These are phyloP conservation scores for Neurospora sp. DNA, from an alignment of 495 filamentous ascomycete species.

Conservation along the genomic window DNA sequence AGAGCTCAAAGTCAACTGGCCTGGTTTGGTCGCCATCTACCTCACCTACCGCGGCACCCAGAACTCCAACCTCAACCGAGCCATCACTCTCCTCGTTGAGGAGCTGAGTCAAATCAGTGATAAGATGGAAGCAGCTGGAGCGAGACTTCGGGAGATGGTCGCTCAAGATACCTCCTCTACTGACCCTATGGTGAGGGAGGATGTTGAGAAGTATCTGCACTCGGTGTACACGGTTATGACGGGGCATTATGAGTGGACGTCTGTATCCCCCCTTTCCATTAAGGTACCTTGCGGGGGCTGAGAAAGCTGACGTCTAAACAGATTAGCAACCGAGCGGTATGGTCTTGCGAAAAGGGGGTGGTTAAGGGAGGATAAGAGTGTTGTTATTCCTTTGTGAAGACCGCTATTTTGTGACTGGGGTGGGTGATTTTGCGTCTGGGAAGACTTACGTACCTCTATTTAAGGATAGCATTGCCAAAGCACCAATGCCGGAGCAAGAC, in stretches of 20 bases:
- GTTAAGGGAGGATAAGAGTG: constrained; percentile 1
- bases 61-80: no score
- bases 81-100: constrained; percentile 1
- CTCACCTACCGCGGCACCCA: not conserved
- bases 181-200: not conserved
- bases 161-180: not conserved
- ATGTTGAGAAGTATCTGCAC: constrained; percentile 1
- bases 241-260: constrained; percentile 10
- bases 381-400: constrained; percentile 2
- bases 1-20: constrained; percentile 17
- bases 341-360: constrained; percentile 1
- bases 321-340: constrained; percentile 6
- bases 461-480: no score
- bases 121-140: not conserved
- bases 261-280: not conserved
- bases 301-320: not conserved
- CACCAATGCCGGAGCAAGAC: no score
- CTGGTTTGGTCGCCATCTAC: constrained; percentile 6
- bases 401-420: not conserved
- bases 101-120: not conserved
- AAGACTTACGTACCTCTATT: not conserved
- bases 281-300: not conserved
- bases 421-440: not conserved
- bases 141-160: not conserved
- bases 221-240: constrained; percentile 4